Base-by-base conservation (phyloP, 2,329 filamentous ascomycete genomes). In the Cordyceps pruinosa region DNA sequence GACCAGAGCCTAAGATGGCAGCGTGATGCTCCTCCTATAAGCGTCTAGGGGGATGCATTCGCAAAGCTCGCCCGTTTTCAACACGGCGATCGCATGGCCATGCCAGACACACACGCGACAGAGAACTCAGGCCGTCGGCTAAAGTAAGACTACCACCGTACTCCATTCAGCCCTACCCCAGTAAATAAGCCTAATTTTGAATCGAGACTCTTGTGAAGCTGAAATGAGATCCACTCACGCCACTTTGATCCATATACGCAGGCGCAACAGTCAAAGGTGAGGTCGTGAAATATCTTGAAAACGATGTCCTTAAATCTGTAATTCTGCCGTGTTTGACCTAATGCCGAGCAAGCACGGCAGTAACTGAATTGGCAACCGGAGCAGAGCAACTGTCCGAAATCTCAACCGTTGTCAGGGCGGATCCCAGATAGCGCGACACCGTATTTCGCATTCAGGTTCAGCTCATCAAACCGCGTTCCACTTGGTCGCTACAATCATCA, bases 401-500 rank as follows among this genome's bases (percentile, higher is more conserved):
- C 7, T 41, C 12, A 8, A 2, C 15, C 19, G n/a, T n/a, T 25
- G 23, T 23, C 41, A 44, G 17, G 42, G 12, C 25, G 30, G 21
- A 26, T 26, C 32, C n/a, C 9, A 9, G 32, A 32, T 15, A 50
- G 9, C 17, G 23, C 15, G 17, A 15, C 17, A 39, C 28, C 17
- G 28, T 39, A 17, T 13, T 28, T 19, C 21, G 32, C 32, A 39
- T 37, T 37, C 19, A 48, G 5, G 12, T 26, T 26, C 32, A 19
- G 23, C 47, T 37, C 47, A 34, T 26, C 10, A 49, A 9, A 25
- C 19, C 7, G 6, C 35, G 8, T 25, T 2, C 4, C 13, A 15
- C 21, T 12, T 26, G 8, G 47, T 50, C 23, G 52, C 52, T 26
- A 55, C 42, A 47, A 63, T 61, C 60, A 61, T 63, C 52, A 64